These are phyloP conservation scores for Nicotiana otophora DNA, from an alignment of 257 asterid species.

Conservation along the genomic window DNA sequence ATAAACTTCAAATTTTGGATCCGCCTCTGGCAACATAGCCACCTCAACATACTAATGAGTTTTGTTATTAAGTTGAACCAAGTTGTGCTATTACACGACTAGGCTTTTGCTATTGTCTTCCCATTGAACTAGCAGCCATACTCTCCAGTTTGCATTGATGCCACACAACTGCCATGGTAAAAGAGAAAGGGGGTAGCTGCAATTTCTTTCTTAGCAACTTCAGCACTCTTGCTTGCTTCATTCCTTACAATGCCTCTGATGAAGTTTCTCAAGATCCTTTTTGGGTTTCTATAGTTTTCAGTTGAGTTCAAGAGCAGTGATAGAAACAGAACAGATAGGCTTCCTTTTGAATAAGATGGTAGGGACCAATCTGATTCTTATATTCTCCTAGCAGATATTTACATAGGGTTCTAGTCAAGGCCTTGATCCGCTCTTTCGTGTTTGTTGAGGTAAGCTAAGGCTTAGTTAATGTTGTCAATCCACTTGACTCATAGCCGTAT, in stretches of 20 bases:
- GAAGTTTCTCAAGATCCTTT: neutral
- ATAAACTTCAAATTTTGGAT: too few species aligned
- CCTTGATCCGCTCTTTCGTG: neutral
- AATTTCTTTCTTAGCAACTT: neutral
- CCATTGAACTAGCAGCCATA: neutral
- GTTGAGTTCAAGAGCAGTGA: neutral
- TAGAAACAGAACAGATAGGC: neutral
- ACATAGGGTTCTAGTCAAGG: neutral
- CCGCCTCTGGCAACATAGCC: too few species aligned
- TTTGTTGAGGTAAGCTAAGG: neutral
- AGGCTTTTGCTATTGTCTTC: neutral
- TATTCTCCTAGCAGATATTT: neutral
- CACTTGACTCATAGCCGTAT: neutral
- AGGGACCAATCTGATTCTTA: neutral
- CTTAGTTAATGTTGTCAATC: neutral
- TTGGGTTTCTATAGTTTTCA: neutral
- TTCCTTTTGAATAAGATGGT: neutral
- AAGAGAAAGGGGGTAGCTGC: neutral
- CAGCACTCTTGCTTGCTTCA: neutral
- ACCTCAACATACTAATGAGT: neutral
- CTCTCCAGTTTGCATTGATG: neutral
- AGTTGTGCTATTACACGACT: neutral
- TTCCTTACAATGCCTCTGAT: neutral
- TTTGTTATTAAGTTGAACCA: neutral
- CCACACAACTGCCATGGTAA: neutral